Evolutionary conservation across 2,329 filamentous ascomycete species (phyloP).

Genomic region (Colletotrichum simmondsii): DNA sequence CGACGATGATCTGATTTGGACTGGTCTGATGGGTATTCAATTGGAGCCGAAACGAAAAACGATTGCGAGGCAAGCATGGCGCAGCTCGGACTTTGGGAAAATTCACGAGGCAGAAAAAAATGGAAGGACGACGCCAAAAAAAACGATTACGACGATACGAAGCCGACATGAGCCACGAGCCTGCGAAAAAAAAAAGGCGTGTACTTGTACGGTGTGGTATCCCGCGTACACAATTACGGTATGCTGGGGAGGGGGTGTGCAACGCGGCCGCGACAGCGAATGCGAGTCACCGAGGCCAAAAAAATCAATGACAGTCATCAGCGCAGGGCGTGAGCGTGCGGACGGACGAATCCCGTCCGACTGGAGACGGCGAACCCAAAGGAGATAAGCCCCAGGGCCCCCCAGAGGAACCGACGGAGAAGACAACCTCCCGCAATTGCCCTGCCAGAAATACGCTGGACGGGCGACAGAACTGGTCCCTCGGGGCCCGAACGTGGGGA

Average conservation of each 20-base stretch:
- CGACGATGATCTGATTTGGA: neutral
- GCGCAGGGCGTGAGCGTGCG: neutral
- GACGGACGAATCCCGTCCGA: constrained; percentile 25
- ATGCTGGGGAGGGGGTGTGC: neutral
- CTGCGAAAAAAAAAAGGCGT: neutral
- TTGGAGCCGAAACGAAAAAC: neutral
- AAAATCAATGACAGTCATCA: constrained; percentile 3
- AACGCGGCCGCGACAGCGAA: constrained; percentile 21
- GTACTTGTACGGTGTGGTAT: neutral
- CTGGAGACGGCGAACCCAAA: constrained; percentile 14
- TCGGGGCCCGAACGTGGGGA: constrained; percentile 1
- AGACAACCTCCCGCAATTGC: neutral
- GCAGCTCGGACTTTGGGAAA: neutral
- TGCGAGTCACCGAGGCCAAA: constrained; percentile 21
- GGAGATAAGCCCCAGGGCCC: neutral
- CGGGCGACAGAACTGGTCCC: neutral
- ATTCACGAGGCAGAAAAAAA: neutral
- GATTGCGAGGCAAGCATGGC: constrained; percentile 18
- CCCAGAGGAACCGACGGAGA: neutral
- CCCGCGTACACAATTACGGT: constrained; percentile 1
- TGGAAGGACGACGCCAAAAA: neutral
- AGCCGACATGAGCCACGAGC: neutral
- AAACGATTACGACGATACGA: constrained; percentile 29
- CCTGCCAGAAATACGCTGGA: constrained; percentile 3
- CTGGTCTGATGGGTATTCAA: neutral